phyloP scores from a whole-genome alignment of 2,329 filamentous ascomycete species.

The Nothopassalora personata region DNA sequence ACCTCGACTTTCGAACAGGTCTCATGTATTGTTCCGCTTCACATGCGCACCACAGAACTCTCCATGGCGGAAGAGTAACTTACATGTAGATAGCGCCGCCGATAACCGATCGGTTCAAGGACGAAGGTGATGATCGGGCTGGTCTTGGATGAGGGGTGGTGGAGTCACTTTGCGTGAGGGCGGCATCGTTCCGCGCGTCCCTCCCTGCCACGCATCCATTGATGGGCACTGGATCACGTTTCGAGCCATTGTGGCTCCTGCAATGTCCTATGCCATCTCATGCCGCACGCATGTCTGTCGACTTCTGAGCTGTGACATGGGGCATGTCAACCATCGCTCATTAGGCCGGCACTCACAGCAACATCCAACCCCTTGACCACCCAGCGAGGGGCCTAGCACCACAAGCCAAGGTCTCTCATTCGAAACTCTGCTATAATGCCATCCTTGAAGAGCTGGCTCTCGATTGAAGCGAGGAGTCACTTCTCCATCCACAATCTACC shows the following conservation, averaged over 20 bases:
- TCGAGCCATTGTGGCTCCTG: background rate
- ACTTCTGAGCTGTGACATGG: background rate
- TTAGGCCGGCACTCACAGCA: too few species aligned
- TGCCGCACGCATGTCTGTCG: background rate
- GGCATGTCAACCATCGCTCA: background rate
- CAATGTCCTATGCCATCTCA: background rate
- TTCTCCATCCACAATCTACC: constrained; percentile 78
- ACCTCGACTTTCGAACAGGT: too few species aligned
- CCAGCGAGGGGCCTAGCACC: background rate
- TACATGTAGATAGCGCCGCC: background rate
- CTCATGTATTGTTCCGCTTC: background rate
- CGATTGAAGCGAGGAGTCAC: constrained; percentile 55
- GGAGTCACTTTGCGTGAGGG: background rate
- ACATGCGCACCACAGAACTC: background rate
- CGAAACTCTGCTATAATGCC: constrained; percentile 23
- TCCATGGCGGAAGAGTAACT: background rate
- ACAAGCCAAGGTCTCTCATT: constrained; percentile 30
- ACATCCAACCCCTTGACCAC: constrained; percentile 33
- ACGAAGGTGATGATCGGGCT: background rate
- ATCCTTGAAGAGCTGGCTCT: constrained; percentile 51
- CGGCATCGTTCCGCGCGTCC: background rate
- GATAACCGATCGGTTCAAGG: background rate
- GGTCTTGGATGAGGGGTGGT: background rate
- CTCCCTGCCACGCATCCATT: background rate
- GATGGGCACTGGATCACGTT: background rate